These are phyloP conservation scores for Beauveria bassiana DNA, from an alignment of 2,329 filamentous ascomycete species.

Conservation along the genomic window DNA sequence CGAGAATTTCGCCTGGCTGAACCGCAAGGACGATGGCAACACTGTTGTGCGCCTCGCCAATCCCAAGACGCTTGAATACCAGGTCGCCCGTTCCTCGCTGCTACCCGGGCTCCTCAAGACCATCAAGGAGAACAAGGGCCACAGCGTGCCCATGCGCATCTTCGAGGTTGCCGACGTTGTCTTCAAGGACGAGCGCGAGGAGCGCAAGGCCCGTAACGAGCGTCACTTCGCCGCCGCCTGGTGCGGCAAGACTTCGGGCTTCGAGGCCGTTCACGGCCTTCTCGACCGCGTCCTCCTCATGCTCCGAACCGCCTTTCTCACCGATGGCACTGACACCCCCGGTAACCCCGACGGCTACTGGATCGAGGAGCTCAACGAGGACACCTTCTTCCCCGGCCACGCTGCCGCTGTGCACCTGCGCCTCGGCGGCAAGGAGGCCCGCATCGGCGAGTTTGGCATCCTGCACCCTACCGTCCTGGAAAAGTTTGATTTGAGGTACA, in stretches of 20 bases:
- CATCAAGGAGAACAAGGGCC: constrained; percentile 85
- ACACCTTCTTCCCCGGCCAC: constrained; percentile 87
- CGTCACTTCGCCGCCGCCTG: constrained; percentile 92
- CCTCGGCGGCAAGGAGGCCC: constrained; percentile 61
- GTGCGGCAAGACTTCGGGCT: constrained; percentile 90
- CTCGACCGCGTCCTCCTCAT: constrained; percentile 88
- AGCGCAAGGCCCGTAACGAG: constrained; percentile 87
- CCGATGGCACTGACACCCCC: constrained; percentile 46
- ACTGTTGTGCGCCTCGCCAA: constrained; percentile 82
- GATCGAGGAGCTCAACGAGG: constrained; percentile 86
- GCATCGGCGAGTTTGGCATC: constrained; percentile 88
- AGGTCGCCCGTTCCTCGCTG: constrained; percentile 81
- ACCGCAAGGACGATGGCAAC: constrained; percentile 77
- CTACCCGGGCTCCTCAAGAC: constrained; percentile 88
- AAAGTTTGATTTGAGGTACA: constrained; percentile 80
- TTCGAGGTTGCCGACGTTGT: constrained; percentile 89
- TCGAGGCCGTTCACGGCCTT: constrained; percentile 91
- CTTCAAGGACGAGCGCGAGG: constrained; percentile 74
- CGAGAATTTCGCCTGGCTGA: constrained; percentile 95
- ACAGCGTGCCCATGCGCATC: constrained; percentile 81
- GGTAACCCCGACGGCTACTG: constrained; percentile 70
- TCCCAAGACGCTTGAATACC: constrained; percentile 88
- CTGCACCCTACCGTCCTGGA: constrained; percentile 88
- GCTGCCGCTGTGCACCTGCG: constrained; percentile 77
- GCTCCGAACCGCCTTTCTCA: constrained; percentile 77